A percentile compares a stretch with the other conserved stretches of the same genome.
These are phyloP conservation scores for Hepatocystis sp. DNA, from an alignment of 169 alveolate species.

Conservation along the genomic window DNA sequence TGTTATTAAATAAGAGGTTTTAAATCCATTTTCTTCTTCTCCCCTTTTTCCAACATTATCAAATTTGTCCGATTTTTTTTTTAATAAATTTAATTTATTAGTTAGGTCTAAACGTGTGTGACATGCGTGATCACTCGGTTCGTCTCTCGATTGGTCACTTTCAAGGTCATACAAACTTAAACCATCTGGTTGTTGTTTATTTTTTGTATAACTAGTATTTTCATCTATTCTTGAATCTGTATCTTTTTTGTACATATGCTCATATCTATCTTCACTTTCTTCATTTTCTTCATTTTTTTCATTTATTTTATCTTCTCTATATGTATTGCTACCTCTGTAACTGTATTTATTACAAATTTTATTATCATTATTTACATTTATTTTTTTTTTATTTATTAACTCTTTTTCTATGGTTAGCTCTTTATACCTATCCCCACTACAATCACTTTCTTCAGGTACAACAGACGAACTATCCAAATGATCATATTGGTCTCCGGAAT, in stretches of 20 bases:
- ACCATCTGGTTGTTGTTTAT: no score
- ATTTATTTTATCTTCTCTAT: not conserved
- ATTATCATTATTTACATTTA: constrained; percentile 12
- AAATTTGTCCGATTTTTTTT: constrained; percentile 3
- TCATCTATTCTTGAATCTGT: no score
- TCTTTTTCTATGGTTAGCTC: no score
- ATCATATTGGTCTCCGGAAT: constrained; percentile 36
- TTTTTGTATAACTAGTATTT: no score
- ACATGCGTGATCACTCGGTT: no score
- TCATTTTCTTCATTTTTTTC: not conserved
- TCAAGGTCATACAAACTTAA: no score
- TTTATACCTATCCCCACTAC: constrained; percentile 8
- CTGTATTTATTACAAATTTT: not conserved
- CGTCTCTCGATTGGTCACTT: no score
- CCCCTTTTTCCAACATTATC: not conserved
- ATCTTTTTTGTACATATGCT: not conserved
- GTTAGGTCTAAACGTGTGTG: not conserved
- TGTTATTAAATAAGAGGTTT: not conserved
- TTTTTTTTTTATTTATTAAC: no score
- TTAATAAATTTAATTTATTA: constrained; percentile 1
- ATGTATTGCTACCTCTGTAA: constrained; percentile 1
- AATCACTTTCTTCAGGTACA: constrained; percentile 10
- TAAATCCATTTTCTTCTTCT: no score
- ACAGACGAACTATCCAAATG: constrained; percentile 13
- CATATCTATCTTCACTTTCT: not conserved